phyloP scores from a whole-genome alignment of 1,284 basidiomycete species.

The Trametes pubescens region DNA sequence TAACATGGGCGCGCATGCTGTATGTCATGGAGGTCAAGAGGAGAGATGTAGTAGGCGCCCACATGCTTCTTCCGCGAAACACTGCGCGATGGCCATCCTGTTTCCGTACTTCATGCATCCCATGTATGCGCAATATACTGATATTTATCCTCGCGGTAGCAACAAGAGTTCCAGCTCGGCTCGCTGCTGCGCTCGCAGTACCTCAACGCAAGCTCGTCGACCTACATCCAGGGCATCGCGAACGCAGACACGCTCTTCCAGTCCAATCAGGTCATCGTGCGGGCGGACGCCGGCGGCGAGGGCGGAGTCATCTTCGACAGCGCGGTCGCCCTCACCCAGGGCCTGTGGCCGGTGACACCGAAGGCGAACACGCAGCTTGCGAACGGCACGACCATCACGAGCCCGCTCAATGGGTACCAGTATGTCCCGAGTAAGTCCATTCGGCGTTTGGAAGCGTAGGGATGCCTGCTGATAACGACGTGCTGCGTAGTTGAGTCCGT shows the following conservation, averaged over 20 bases:
- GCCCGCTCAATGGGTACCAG: slow-evolving; percentile 62
- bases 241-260: slow-evolving; percentile 44
- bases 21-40: too few species aligned
- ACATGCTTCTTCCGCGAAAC: too few species aligned
- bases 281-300: slow-evolving; percentile 58
- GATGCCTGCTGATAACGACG: background rate
- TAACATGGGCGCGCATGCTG: background rate
- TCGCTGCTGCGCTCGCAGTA: slow-evolving; percentile 52
- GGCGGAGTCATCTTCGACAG: slow-evolving; percentile 60
- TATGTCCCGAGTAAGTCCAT: slow-evolving; percentile 64
- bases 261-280: slow-evolving; percentile 47
- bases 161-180: slow-evolving; percentile 56
- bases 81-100: too few species aligned
- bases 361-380: slow-evolving; percentile 50
- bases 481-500: slow-evolving; percentile 50
- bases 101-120: background rate
- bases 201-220: slow-evolving; percentile 44
- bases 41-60: too few species aligned
- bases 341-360: slow-evolving; percentile 52
- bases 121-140: background rate
- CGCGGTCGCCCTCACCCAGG: slow-evolving; percentile 56
- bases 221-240: slow-evolving; percentile 46
- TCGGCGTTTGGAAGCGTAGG: background rate
- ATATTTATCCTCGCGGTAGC: slow-evolving; percentile 31
- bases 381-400: slow-evolving; percentile 55